A percentile compares a stretch with the other conserved stretches of the same genome.
phyloP scores from a whole-genome alignment of 805 yeast species.

The Teunomyces pallodes region DNA sequence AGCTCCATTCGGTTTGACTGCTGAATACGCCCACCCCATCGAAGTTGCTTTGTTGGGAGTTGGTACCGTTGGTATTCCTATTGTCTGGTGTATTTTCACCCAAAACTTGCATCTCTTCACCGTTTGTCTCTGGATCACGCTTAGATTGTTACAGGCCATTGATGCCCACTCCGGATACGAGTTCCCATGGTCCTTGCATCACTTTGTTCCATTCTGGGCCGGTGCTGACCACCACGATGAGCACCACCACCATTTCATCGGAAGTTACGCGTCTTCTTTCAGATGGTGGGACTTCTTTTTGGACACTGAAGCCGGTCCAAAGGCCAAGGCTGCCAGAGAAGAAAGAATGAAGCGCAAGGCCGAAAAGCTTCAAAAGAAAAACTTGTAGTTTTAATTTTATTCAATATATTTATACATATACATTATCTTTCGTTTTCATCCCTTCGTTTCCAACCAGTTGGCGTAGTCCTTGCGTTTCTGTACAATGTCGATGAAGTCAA shows the following conservation, averaged over 20 bases:
- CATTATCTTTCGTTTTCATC: not conserved
- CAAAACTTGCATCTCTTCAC: conserved; percentile 83
- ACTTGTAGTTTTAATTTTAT: not conserved
- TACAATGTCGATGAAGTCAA: conserved; percentile 50
- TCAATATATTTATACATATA: not conserved
- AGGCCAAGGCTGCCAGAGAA: conserved; percentile 75
- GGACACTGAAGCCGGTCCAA: conserved; percentile 87
- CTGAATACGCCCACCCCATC: conserved; percentile 96
- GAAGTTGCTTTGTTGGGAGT: conserved; percentile 89
- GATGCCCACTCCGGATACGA: conserved; percentile 98
- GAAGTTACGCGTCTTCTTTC: conserved; percentile 92
- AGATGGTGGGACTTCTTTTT: conserved; percentile 92
- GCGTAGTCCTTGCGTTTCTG: conserved; percentile 44
- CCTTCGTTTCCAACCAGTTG: conserved; percentile 25
- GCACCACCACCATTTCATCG: conserved; percentile 94
- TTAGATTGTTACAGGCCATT: conserved; percentile 92
- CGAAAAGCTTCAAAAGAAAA: conserved; percentile 33
- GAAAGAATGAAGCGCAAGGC: conserved; percentile 55
- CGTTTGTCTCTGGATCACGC: conserved; percentile 81
- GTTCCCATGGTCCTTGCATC: conserved; percentile 94
- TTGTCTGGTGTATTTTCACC: conserved; percentile 74
- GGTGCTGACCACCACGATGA: conserved; percentile 98
- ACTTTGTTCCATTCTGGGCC: conserved; percentile 94
- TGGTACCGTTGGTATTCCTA: conserved; percentile 96
- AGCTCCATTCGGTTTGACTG: conserved; percentile 96